phyloP scores from a whole-genome alignment of 2,329 filamentous ascomycete genomes.

The Pseudogymnoascus pannorum region DNA sequence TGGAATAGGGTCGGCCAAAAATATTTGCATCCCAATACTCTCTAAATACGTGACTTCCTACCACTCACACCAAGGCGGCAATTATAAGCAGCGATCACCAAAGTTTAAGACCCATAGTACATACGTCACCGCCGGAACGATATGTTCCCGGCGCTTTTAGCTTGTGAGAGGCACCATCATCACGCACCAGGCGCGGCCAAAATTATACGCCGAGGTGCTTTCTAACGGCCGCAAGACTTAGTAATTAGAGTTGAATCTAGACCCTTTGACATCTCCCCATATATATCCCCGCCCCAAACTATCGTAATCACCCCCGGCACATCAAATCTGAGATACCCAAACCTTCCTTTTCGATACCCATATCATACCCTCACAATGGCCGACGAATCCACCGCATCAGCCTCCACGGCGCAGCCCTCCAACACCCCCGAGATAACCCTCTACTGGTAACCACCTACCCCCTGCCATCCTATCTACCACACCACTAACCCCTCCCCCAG shows the following conservation, averaged over 20 bases:
- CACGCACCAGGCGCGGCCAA: not conserved
- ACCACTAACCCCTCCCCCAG: slow-evolving; percentile 31
- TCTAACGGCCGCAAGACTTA: not conserved
- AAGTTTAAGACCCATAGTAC: not conserved
- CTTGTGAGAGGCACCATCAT: not conserved
- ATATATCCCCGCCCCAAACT: not conserved
- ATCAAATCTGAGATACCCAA: slow-evolving; percentile 2
- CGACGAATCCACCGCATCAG: not conserved
- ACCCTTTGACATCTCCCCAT: slow-evolving; percentile 1
- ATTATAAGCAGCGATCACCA: slow-evolving; percentile 4
- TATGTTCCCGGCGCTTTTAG: not conserved
- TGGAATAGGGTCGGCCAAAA: no score
- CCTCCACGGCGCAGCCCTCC: not conserved
- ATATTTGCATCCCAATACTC: no score
- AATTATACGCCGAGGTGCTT: not conserved
- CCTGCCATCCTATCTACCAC: not conserved
- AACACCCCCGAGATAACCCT: not conserved
- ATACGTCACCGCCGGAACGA: slow-evolving; percentile 3
- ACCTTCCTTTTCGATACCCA: not conserved
- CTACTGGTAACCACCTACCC: not conserved
- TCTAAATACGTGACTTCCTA: no score
- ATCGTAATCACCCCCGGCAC: not conserved
- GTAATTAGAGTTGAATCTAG: not conserved
- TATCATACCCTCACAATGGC: not conserved
- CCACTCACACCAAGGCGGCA: no score